Conservation (phyloP, 208 protist species). For the Leptomonas seymouri region DNA sequence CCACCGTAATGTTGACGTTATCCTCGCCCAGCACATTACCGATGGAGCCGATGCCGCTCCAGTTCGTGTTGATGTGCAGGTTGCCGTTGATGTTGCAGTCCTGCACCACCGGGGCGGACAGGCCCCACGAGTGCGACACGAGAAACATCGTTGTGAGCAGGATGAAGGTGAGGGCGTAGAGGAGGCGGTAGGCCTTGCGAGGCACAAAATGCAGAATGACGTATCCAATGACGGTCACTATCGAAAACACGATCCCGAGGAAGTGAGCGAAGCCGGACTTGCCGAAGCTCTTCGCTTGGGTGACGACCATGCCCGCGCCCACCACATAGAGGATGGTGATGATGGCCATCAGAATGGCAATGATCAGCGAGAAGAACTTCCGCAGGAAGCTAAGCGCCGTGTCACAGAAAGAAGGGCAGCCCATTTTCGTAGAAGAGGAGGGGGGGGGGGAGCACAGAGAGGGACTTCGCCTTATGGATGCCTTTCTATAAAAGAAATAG, state of each 20-base stretch:
- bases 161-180: conserved; percentile 75
- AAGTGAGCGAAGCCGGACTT: conserved; percentile 77
- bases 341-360: conserved; percentile 65
- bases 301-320: conserved; percentile 57
- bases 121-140: conserved; percentile 67
- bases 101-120: conserved; percentile 54
- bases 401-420: conserved; percentile 34
- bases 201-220: conserved; percentile 79
- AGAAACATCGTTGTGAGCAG: conserved; percentile 66
- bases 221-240: conserved; percentile 62
- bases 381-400: conserved; percentile 50
- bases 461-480: not conserved
- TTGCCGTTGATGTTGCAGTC: conserved; percentile 49
- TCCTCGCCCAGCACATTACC: conserved; percentile 26
- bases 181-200: conserved; percentile 74
- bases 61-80: conserved; percentile 29
- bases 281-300: conserved; percentile 48
- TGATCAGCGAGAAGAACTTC: conserved; percentile 85
- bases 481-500: no score
- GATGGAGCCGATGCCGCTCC: conserved; percentile 28
- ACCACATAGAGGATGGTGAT: conserved; percentile 69
- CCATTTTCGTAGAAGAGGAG: conserved; percentile 20
- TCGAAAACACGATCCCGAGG: conserved; percentile 64
- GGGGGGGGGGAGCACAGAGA: not conserved
- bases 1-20: conserved; percentile 42